Base-by-base conservation (phyloP, 129 eudicot genomes). In the Logfia minima region DNA sequence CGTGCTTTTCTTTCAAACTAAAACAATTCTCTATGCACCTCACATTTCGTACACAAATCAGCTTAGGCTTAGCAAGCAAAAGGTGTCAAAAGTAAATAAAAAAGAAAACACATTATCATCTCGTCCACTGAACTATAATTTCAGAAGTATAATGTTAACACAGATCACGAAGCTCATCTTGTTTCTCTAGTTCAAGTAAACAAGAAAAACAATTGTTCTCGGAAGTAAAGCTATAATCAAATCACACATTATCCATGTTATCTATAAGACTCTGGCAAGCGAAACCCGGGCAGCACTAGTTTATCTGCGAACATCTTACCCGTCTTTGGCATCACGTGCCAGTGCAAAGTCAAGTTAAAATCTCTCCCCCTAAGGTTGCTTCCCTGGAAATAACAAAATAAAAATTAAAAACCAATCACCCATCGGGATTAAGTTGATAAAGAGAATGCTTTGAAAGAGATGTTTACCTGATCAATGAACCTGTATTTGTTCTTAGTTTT, bases 261-360 rank as follows among this genome's bases (percentile, higher is more conserved):
- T 86, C 90, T 90, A 72, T 93, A 93, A 0, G 83, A 78, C 74
- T 84, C 80, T 0, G 97, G 98, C 80, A 93, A 81, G 51, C 85
- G 93, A 82, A 64, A 93, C 51, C 96, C 97, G 4, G 93, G 84
- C 90, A 89, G 82, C 64, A 87, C 93, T 59, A 90, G 24, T 76
- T 93, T 93, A 88, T 87, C 97, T 3, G 92, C 87, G 78, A 89
- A 88, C 98, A 93, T 93, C 86, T 88, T 93, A 35, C 98, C 98
- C 16, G 98, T 93, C 88, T 91, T 93, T 8, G 97, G 98, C 98
- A 93, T 93, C 63, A 93, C 93, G 60, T 93, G 98, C 98, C 98
- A 93, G 51, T 91, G 98, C 86, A 93, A 79, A 6, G 97, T 91
- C 83, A 93, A 78, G 82, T 93, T 93, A 48, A 85, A 89, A 35